Conservation (phyloP, 208 protist genomes). For the Wallacemonas sp. region DNA sequence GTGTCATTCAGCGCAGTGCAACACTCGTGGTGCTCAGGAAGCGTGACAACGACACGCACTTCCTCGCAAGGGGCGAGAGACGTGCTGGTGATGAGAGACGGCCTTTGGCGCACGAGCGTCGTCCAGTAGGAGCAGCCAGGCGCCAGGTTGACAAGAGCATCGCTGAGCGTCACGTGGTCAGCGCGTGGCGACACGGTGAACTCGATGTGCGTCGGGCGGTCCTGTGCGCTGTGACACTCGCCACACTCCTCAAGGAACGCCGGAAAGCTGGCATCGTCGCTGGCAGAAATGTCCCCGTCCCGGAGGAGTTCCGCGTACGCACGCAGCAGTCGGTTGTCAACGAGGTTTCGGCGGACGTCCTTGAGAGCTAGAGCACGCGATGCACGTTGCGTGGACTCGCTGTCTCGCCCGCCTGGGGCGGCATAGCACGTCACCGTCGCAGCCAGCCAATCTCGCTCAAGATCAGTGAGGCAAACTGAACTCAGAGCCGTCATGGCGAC, state of each 20-base stretch:
- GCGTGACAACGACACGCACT: constrained; percentile 48
- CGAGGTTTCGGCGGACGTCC: constrained; percentile 56
- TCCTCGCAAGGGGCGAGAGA: constrained; percentile 38
- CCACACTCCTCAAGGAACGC: constrained; percentile 86
- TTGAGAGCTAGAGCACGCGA: constrained; percentile 47
- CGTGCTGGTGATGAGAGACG: constrained; percentile 19
- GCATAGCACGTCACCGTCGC: constrained; percentile 5
- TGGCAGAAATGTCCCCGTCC: constrained; percentile 38
- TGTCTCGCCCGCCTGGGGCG: not conserved
- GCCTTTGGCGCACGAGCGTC: constrained; percentile 43
- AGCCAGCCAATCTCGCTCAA: constrained; percentile 62
- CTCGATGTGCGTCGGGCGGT: constrained; percentile 34
- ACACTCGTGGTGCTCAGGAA: constrained; percentile 68
- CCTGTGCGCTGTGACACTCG: constrained; percentile 52
- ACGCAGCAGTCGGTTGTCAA: constrained; percentile 65
- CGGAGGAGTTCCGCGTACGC: constrained; percentile 59
- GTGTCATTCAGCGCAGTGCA: constrained; percentile 26
- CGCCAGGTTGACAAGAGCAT: constrained; percentile 47
- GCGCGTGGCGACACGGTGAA: constrained; percentile 40
- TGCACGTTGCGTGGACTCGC: not conserved
- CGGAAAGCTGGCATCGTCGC: constrained; percentile 46
- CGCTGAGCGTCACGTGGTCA: constrained; percentile 16
- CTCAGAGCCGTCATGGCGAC: constrained; percentile 57
- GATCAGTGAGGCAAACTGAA: constrained; percentile 53
- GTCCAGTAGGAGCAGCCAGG: constrained; percentile 76